These are phyloP conservation scores for Collybia nuda DNA, from an alignment of 768 basidiomycete genomes.

Conservation along the genomic window DNA sequence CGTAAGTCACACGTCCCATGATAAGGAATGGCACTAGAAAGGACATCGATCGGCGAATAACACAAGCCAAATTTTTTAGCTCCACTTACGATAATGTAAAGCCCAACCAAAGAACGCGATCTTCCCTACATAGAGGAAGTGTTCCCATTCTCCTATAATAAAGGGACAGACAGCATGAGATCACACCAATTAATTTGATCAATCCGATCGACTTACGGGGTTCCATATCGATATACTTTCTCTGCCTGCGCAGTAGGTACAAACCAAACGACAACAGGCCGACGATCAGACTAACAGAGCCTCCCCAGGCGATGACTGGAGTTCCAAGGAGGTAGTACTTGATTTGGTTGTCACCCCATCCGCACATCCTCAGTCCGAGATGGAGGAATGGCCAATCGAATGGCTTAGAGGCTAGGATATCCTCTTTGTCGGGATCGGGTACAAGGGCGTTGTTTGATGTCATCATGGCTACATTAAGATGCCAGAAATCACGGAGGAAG, in stretches of 20 bases:
- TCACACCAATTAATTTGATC: not conserved
- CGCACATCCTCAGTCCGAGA: conserved; percentile 94
- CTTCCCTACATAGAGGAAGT: conserved; percentile 91
- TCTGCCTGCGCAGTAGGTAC: conserved; percentile 81
- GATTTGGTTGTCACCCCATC: conserved; percentile 83
- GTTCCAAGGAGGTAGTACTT: conserved; percentile 96
- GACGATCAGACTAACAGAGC: conserved; percentile 62
- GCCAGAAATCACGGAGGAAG: conserved; percentile 97
- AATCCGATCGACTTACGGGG: conserved; percentile 52
- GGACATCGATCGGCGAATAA: not conserved
- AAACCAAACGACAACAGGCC: conserved; percentile 52
- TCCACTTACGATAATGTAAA: conserved; percentile 78
- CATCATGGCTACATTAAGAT: conserved; percentile 99
- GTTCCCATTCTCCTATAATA: conserved; percentile 81
- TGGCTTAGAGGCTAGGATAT: conserved; percentile 92
- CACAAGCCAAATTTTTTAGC: not conserved
- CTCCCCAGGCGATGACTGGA: conserved; percentile 92
- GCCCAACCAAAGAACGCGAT: conserved; percentile 90
- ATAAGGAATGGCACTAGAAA: conserved; percentile 87
- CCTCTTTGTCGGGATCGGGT: conserved; percentile 98
- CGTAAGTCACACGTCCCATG: conserved; percentile 96
- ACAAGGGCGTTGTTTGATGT: conserved; percentile 98
- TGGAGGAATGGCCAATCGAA: conserved; percentile 92
- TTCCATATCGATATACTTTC: conserved; percentile 91
- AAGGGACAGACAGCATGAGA: conserved; percentile 1